Conservation (phyloP, 352 stramenopile genomes). For the Plasmopara viticola region DNA sequence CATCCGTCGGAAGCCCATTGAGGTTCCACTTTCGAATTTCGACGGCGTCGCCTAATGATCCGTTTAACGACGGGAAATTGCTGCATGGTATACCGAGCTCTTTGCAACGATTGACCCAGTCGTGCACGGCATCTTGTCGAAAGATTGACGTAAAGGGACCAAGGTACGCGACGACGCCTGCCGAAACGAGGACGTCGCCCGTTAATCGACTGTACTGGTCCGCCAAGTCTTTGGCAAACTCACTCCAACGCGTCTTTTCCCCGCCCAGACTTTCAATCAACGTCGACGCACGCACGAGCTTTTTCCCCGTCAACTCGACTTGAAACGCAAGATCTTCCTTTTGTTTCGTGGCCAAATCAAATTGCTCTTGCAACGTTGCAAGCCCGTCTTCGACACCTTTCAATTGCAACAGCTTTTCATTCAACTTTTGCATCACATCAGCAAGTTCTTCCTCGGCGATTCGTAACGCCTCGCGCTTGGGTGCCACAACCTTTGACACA, state of each 20-base stretch:
- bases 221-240: conserved; percentile 79
- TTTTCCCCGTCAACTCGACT: conserved; percentile 91
- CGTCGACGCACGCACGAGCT: conserved; percentile 88
- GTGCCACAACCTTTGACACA: conserved; percentile 89
- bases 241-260: conserved; percentile 88
- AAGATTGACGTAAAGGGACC: conserved; percentile 90
- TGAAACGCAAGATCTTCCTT: conserved; percentile 90
- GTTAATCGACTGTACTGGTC: conserved; percentile 86
- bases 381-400: conserved; percentile 90
- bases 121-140: conserved; percentile 64
- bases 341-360: conserved; percentile 84
- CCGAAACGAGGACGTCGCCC: conserved; percentile 89
- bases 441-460: conserved; percentile 81
- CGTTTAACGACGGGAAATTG: conserved; percentile 78
- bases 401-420: conserved; percentile 87
- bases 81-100: conserved; percentile 75
- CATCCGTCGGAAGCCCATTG: conserved; percentile 89
- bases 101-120: conserved; percentile 78
- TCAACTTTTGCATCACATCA: conserved; percentile 87
- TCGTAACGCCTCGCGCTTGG: conserved; percentile 86
- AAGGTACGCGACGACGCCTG: conserved; percentile 90
- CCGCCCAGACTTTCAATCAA: conserved; percentile 90
- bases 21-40: conserved; percentile 94
- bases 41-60: conserved; percentile 88
- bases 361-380: conserved; percentile 78